These are phyloP conservation scores for Zygoascus biomembranicola DNA, from an alignment of 805 yeast genomes.

Conservation along the genomic window DNA sequence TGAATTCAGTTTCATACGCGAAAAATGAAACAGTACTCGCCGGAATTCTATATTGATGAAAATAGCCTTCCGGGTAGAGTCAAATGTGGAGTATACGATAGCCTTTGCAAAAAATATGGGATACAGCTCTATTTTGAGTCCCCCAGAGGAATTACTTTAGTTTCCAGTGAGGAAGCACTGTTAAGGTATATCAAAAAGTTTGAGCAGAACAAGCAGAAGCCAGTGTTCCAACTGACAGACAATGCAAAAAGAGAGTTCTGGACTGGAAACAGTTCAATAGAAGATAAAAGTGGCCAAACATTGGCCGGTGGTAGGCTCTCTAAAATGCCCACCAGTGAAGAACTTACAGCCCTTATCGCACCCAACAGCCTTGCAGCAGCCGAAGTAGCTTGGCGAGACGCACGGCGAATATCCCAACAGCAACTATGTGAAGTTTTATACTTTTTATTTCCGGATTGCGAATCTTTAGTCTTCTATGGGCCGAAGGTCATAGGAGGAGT, in stretches of 20 bases:
- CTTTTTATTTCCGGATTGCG: background rate
- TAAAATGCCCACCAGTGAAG: background rate
- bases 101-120: background rate
- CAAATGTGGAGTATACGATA: background rate
- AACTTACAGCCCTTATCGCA: background rate
- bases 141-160: background rate
- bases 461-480: background rate
- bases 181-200: background rate
- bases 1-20: background rate
- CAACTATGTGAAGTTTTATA: background rate
- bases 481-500: background rate
- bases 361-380: background rate
- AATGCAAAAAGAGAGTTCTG: background rate
- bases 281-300: background rate
- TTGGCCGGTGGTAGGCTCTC: background rate
- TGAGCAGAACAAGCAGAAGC: background rate
- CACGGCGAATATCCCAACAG: background rate
- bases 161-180: background rate
- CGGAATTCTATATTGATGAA: background rate
- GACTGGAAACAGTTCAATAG: background rate
- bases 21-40: background rate
- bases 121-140: background rate
- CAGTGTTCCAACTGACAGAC: background rate
- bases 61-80: background rate
- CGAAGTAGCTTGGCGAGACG: background rate